phyloP scores from a whole-genome alignment of 257 asterid genomes.

The Fraxinus excelsior region DNA sequence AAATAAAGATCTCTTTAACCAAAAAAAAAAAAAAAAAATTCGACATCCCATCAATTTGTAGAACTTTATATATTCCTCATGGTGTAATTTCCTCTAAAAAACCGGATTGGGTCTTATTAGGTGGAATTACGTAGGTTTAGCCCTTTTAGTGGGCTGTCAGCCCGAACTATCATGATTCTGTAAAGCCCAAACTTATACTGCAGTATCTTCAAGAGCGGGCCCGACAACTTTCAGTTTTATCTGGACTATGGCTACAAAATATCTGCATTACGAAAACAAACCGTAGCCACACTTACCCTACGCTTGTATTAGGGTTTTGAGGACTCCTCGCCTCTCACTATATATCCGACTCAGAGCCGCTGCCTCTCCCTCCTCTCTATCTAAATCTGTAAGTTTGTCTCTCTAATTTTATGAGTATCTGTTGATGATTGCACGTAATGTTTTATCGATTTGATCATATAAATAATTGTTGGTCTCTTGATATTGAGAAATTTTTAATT shows the following conservation, averaged over 20 bases:
- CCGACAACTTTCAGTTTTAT: background rate
- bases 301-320: slow-evolving; percentile 19
- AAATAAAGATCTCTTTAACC: too few species aligned
- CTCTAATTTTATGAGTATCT: background rate
- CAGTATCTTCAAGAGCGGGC: too few species aligned
- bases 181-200: too few species aligned
- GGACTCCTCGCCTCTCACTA: background rate
- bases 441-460: background rate
- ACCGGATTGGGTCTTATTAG: too few species aligned
- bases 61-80: too few species aligned
- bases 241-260: background rate
- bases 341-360: background rate
- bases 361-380: background rate
- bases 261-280: background rate
- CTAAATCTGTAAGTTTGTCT: background rate
- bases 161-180: too few species aligned
- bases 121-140: too few species aligned
- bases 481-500: background rate
- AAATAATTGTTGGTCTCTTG: background rate
- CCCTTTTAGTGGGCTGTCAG: too few species aligned
- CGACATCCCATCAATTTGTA: too few species aligned
- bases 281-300: background rate
- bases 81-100: too few species aligned
- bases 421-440: background rate
- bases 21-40: too few species aligned